Evolutionary conservation across 352 stramenopile genomes (phyloP).

Genomic region (Phytopythium vexans): DNA sequence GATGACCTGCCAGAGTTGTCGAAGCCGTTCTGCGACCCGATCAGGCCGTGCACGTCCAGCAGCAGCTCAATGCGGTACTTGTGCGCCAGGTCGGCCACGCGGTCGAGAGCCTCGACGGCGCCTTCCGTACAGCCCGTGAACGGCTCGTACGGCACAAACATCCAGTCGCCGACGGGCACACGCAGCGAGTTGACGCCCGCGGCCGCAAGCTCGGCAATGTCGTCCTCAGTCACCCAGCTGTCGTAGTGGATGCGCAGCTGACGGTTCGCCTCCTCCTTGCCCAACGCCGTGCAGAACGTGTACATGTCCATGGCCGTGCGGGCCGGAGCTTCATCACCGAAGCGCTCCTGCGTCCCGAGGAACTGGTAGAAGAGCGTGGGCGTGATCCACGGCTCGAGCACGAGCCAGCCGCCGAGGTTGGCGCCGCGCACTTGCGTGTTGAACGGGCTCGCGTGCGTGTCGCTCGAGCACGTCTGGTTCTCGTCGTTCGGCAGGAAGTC

Average conservation of each 20-base stretch:
- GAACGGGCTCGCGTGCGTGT: conserved; percentile 66
- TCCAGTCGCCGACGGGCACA: conserved; percentile 93
- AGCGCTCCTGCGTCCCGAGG: conserved; percentile 73
- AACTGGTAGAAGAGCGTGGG: conserved; percentile 96
- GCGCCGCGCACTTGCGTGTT: conserved; percentile 87
- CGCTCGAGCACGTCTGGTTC: conserved; percentile 63
- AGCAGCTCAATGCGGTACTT: conserved; percentile 88
- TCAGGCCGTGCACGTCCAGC: conserved; percentile 93
- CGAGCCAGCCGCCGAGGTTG: conserved; percentile 94
- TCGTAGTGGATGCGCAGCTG: conserved; percentile 92
- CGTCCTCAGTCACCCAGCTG: conserved; percentile 92
- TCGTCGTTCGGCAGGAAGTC: conserved; percentile 57
- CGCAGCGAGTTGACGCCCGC: conserved; percentile 80
- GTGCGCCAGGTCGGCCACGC: conserved; percentile 79
- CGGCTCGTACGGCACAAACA: conserved; percentile 93
- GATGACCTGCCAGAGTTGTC: conserved; percentile 91
- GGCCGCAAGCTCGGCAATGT: conserved; percentile 84
- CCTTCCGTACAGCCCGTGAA: conserved; percentile 93
- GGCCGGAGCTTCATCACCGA: conserved; percentile 67
- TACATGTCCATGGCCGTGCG: conserved; percentile 92
- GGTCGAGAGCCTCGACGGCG: conserved; percentile 88
- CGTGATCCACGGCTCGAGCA: conserved; percentile 96
- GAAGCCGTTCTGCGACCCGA: conserved; percentile 94
- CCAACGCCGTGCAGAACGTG: conserved; percentile 89
- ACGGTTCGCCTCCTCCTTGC: conserved; percentile 89